A percentile compares a stretch with the other conserved stretches of the same genome.
Conservation (phyloP, 129 eudicot species). For the Flaveria trinervia region DNA sequence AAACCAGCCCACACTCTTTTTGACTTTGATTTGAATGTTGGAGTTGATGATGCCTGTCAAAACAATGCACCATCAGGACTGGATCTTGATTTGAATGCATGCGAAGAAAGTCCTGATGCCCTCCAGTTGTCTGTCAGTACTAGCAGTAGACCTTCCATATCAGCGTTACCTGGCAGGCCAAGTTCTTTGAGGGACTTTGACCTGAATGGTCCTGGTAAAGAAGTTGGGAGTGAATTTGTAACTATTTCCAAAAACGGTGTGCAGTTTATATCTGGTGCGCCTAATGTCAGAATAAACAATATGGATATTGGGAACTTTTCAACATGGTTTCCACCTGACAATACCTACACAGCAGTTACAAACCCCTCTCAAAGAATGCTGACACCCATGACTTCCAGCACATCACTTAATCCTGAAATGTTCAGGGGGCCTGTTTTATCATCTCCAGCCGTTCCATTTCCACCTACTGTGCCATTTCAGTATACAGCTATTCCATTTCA, state of each 20-base stretch:
- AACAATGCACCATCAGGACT: slow-evolving; percentile 39
- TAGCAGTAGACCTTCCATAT: slow-evolving; percentile 31
- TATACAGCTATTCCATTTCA: slow-evolving; percentile 70
- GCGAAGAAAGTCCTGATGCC: slow-evolving; percentile 59
- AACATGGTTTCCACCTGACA: slow-evolving; percentile 69
- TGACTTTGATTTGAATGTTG: slow-evolving; percentile 77
- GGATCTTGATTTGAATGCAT: slow-evolving; percentile 72
- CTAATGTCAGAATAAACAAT: slow-evolving; percentile 54
- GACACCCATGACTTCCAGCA: slow-evolving; percentile 42
- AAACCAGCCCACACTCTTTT: slow-evolving; percentile 52
- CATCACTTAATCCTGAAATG: slow-evolving; percentile 53
- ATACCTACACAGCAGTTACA: slow-evolving; percentile 47
- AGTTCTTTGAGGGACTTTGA: slow-evolving; percentile 61
- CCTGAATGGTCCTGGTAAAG: slow-evolving; percentile 77
- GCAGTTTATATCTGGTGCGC: slow-evolving; percentile 38
- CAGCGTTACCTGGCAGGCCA: slow-evolving; percentile 33
- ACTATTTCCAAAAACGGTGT: slow-evolving; percentile 29
- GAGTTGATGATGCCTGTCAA: slow-evolving; percentile 51
- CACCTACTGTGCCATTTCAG: slow-evolving; percentile 52
- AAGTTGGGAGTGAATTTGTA: slow-evolving; percentile 36
- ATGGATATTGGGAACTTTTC: slow-evolving; percentile 54
- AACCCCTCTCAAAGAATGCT: slow-evolving; percentile 64
- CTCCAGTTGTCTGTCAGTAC: slow-evolving; percentile 49
- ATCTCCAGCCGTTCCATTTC: slow-evolving; percentile 74
- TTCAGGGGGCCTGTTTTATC: slow-evolving; percentile 67